phyloP scores from a whole-genome alignment of 2,329 filamentous ascomycete genomes.

The Phaeophleospora eucalypticola region DNA sequence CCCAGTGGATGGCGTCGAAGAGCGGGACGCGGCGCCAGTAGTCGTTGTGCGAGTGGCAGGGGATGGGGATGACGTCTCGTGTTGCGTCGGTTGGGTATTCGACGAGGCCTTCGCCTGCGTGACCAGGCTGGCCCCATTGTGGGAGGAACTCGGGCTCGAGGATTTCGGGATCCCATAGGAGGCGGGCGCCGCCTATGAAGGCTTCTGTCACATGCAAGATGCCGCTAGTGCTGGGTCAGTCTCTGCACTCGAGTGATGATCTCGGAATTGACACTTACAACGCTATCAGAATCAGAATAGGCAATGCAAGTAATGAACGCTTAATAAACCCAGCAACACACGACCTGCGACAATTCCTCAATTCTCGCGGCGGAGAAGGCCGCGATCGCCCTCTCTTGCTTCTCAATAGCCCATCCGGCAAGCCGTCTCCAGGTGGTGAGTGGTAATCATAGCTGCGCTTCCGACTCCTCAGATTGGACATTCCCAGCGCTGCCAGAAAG shows the following conservation, averaged over 20 bases:
- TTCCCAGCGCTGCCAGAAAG: slow-evolving; percentile 1
- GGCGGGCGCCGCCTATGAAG: slow-evolving; percentile 33
- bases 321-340: slow-evolving; percentile 11
- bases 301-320: slow-evolving; percentile 9
- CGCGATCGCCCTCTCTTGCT: background rate
- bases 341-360: slow-evolving; percentile 11
- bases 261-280: slow-evolving; percentile 14
- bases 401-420: slow-evolving; percentile 12
- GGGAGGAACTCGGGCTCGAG: slow-evolving; percentile 31
- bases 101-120: slow-evolving; percentile 33
- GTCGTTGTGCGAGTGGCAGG: slow-evolving; percentile 66
- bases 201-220: slow-evolving; percentile 40
- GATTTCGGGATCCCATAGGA: slow-evolving; percentile 35
- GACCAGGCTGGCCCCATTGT: slow-evolving; percentile 41
- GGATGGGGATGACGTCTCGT: slow-evolving; percentile 47
- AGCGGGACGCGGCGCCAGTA: slow-evolving; percentile 63
- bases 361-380: slow-evolving; percentile 9
- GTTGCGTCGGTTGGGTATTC: slow-evolving; percentile 39
- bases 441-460: slow-evolving; percentile 9
- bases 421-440: slow-evolving; percentile 2
- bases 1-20: slow-evolving; percentile 54
- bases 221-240: slow-evolving; percentile 34
- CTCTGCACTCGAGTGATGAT: background rate
- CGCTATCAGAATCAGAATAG: slow-evolving; percentile 14
- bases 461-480: slow-evolving; percentile 3